Percentiles rank a stretch among this genome's conserved stretches.
phyloP scores from a whole-genome alignment of 2,329 filamentous ascomycete genomes.

The Colletotrichum horii region DNA sequence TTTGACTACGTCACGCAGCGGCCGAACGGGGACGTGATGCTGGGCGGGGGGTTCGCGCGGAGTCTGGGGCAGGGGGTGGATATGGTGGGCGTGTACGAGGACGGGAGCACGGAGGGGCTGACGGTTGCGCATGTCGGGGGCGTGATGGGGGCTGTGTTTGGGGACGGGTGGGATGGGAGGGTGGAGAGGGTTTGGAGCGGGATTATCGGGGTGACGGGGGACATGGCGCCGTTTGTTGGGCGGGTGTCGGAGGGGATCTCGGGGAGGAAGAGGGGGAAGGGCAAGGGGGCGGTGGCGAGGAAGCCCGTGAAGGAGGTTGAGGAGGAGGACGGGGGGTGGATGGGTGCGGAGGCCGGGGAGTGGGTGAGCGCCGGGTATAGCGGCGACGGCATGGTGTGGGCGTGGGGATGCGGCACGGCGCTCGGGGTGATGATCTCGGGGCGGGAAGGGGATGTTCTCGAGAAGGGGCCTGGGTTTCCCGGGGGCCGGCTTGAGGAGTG shows the following conservation, averaged over 20 bases:
- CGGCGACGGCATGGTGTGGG: conserved; percentile 59
- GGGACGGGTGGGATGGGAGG: conserved; percentile 38
- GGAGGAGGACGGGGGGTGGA: background rate
- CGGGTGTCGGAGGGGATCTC: conserved; percentile 33
- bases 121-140: conserved; percentile 44
- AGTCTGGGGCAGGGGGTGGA: conserved; percentile 46
- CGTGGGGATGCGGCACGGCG: conserved; percentile 56
- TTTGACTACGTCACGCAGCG: conserved; percentile 60
- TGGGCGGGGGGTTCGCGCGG: conserved; percentile 57
- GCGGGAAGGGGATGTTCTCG: conserved; percentile 34
- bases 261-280: conserved; percentile 21
- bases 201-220: conserved; percentile 51
- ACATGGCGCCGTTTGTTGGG: conserved; percentile 56
- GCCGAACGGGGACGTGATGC: conserved; percentile 54
- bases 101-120: conserved; percentile 44
- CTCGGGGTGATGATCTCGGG: conserved; percentile 51
- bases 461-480: conserved; percentile 36
- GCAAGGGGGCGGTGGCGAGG: background rate
- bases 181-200: conserved; percentile 55
- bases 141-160: conserved; percentile 47
- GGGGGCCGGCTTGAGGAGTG: conserved; percentile 40
- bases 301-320: background rate
- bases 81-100: conserved; percentile 52
- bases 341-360: conserved; percentile 37
- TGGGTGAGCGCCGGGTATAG: conserved; percentile 59